Base-by-base conservation (phyloP, 441 rosid species). In the Breynia disticha region DNA sequence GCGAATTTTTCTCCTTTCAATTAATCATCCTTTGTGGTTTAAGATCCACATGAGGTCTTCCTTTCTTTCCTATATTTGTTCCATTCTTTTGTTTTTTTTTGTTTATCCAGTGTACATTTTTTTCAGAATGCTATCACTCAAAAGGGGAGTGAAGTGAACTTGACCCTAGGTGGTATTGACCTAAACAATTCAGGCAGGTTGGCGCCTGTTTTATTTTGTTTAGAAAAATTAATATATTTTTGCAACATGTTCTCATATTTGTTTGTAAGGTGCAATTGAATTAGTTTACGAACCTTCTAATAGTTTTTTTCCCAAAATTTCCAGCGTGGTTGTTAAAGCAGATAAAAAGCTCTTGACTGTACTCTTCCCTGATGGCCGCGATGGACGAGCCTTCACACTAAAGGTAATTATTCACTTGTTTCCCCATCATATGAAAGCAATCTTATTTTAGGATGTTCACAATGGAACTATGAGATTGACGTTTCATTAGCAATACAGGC, bases 111-210 rank as follows among this genome's bases (percentile, higher is more conserved):
- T 54, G 19, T 59, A 38, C 53, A 58, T 63, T 53, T 47, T 67
- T 66, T 70, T 67, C 91, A 94, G 99, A 90, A 70, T 69, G 91
- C 84, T 61, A 57, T 71, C 63, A 76, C 83, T 62, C 96, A 80
- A 76, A 90, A 66, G 67, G 97, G 97, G 45, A 60, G 80, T 82
- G 99, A 94, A 80, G 90, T 83, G 54, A 90, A 94, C 78, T 77
- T 87, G 73, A 94, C 89, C 51, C 96, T 94, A 53, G 99, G 99
- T 55, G 99, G 99, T 63, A 90, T 94, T 77, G 97, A 94, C 74
- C 97, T 94, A 84, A 90, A 94, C 97, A 94, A 81, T 82, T 94
- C 97, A 90, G 99, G 99, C 96, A 94, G 99, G 99, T 94, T 76
- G 81, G 99, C 87, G 35, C 35, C 8, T 28, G 5, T 28, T 24